These are phyloP conservation scores for Lizonia empirigonia DNA, from an alignment of 2,329 filamentous ascomycete species.

Conservation along the genomic window DNA sequence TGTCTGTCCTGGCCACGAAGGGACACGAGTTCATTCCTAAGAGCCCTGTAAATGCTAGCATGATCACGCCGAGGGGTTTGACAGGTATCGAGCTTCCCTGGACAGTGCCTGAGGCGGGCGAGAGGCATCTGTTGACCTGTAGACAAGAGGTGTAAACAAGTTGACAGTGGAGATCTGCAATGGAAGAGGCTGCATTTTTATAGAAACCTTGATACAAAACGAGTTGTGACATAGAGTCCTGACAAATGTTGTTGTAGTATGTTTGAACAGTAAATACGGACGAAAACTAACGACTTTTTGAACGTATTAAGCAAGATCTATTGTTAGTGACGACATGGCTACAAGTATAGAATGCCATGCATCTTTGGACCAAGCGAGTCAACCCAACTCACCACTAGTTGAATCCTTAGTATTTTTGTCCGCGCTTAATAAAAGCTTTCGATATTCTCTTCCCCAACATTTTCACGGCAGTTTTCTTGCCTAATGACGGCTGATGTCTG, in stretches of 20 bases:
- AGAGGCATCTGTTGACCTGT: constrained; percentile 40
- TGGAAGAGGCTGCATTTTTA: neutral
- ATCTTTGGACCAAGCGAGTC: no score
- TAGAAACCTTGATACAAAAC: no score
- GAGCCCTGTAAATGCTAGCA: constrained; percentile 41
- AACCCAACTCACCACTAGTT: no score
- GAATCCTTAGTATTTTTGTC: no score
- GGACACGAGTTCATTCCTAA: constrained; percentile 45
- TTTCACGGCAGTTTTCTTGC: no score
- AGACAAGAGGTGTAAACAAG: constrained; percentile 36
- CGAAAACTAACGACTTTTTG: neutral
- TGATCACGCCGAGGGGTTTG: constrained; percentile 36
- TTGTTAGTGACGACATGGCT: no score
- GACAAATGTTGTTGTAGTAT: neutral
- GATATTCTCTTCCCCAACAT: no score
- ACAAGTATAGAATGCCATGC: no score
- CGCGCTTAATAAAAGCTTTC: no score
- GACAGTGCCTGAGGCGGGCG: constrained; percentile 36
- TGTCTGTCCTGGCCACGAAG: constrained; percentile 39
- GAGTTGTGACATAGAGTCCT: neutral
- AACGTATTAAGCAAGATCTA: no score
- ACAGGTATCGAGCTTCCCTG: constrained; percentile 38
- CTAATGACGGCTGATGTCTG: no score
- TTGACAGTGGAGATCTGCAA: no score
- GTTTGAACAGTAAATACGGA: neutral